phyloP scores from a whole-genome alignment of 257 asterid species.

The Agastache rugosa region DNA sequence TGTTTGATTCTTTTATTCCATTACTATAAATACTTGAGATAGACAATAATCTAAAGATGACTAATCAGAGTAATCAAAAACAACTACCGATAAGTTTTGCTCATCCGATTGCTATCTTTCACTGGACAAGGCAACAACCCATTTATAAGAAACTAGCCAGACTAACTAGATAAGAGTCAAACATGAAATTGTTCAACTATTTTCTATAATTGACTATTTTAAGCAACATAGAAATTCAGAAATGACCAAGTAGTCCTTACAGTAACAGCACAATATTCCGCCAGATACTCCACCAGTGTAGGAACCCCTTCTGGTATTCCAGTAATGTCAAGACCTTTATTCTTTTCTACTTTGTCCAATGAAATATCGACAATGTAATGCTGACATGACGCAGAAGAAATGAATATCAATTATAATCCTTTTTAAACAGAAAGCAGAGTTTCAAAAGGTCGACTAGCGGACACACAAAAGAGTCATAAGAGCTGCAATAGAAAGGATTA shows the following conservation, averaged over 20 bases:
- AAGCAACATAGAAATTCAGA: conserved; percentile 25
- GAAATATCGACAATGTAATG: conserved; percentile 74
- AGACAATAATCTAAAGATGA: neutral
- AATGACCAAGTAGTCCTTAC: conserved; percentile 53
- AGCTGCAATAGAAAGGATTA: conserved; percentile 46
- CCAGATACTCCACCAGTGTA: conserved; percentile 74
- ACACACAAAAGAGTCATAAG: conserved; percentile 20
- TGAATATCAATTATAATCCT: conserved; percentile 31
- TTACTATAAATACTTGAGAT: neutral
- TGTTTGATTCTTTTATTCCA: neutral
- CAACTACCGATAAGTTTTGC: neutral
- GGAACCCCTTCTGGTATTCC: conserved; percentile 87
- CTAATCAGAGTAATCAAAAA: neutral
- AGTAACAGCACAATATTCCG: conserved; percentile 73
- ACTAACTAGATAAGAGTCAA: neutral
- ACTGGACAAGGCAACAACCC: neutral
- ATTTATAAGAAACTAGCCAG: neutral
- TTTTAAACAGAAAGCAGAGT: neutral
- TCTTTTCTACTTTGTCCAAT: conserved; percentile 50
- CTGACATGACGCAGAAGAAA: conserved; percentile 48
- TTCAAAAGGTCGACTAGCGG: neutral
- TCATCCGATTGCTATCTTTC: too few species aligned
- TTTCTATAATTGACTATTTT: conserved; percentile 8
- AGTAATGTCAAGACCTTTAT: conserved; percentile 63
- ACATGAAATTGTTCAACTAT: conserved; percentile 9